Evolutionary conservation across 2,329 filamentous ascomycete species (phyloP).

Genomic region (Drechslera avenae): DNA sequence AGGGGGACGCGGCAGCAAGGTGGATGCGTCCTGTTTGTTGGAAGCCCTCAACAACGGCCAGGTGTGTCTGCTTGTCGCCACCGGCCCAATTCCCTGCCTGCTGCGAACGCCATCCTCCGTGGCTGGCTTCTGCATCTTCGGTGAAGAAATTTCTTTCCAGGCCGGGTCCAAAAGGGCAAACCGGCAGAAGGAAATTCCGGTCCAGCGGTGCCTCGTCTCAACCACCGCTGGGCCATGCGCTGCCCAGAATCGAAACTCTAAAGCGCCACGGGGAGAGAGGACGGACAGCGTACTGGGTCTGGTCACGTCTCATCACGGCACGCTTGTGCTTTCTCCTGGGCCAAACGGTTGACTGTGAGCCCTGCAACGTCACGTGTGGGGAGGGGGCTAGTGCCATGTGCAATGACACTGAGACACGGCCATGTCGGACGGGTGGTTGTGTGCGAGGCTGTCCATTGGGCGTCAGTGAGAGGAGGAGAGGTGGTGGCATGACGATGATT

Average conservation of each 20-base stretch:
- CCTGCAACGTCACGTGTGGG: constrained; percentile 8
- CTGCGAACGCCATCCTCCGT: constrained; percentile 2
- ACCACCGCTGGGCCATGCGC: constrained; percentile 11
- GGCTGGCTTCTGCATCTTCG: constrained; percentile 25
- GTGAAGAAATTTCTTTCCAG: constrained; percentile 32
- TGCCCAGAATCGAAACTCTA: constrained; percentile 13
- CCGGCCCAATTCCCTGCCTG: constrained; percentile 2
- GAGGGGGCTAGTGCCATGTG: constrained; percentile 16
- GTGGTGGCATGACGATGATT: constrained; percentile 1
- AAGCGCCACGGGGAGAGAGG: constrained; percentile 14
- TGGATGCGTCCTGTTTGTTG: constrained; percentile 26
- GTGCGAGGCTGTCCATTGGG: constrained; percentile 19
- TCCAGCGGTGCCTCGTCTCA: constrained; percentile 18
- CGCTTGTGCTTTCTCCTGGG: constrained; percentile 12
- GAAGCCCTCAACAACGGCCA: constrained; percentile 22
- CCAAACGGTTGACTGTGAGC: background rate
- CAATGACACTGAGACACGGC: constrained; percentile 17
- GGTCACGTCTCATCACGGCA: constrained; percentile 14
- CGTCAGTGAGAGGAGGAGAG: constrained; percentile 8
- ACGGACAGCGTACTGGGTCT: constrained; percentile 11
- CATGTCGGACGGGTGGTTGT: constrained; percentile 16
- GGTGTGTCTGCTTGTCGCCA: constrained; percentile 22
- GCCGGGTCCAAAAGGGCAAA: constrained; percentile 11
- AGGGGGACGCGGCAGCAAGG: constrained; percentile 22
- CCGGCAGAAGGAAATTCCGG: constrained; percentile 10